Base-by-base conservation (phyloP, 371 early-diverging fungal species). In the Mucor plumbeus region DNA sequence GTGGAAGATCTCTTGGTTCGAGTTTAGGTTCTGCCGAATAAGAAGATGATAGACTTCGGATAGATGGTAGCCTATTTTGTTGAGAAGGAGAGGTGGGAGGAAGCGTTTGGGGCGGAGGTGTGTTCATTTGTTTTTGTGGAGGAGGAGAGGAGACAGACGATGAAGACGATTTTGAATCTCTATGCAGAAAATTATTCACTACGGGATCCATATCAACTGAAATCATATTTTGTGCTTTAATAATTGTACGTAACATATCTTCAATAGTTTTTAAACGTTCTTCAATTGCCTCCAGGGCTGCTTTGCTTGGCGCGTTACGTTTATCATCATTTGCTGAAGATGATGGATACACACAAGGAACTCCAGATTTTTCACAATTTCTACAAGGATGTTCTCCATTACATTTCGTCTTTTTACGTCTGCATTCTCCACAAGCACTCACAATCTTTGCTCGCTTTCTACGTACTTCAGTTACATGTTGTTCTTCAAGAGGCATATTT, bases 381-480 rank as follows among this genome's bases (percentile, higher is more conserved):
- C 82, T 78, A 64, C 89, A 88, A n/a, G 89, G 89, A 13, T 78
- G 76, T 57, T 81, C 81, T 35, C 88, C 88, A 68, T 88, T 85
- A 54, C 88, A 88, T 67, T 86, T 86, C 41, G 85, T 85, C 69
- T 88, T 88, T 72, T 85, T 85, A 19, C 87, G 76, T 64, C 88
- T 73, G 64, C 88, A 88, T 65, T 85, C 85, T 36, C 83, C 74
- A 63, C 87, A 87, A 1, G 89, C 89, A 57, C 87, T 88, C 15
- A 87, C 84, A 53, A 88, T 88, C 70, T 87, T 87, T 53, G 84
- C 87, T 65, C 89, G 83, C 67, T 88, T 88, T 67, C 74, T 74
- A 44, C 82, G 82, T 44, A 76, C 76, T 41, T 75, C 68, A 13
- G 65, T 62, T 57, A 21, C 34, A 39, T 43, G 31, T 44, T 54